These are phyloP conservation scores for Epichloe glyceriae DNA, from an alignment of 2,329 filamentous ascomycete genomes.

Conservation along the genomic window DNA sequence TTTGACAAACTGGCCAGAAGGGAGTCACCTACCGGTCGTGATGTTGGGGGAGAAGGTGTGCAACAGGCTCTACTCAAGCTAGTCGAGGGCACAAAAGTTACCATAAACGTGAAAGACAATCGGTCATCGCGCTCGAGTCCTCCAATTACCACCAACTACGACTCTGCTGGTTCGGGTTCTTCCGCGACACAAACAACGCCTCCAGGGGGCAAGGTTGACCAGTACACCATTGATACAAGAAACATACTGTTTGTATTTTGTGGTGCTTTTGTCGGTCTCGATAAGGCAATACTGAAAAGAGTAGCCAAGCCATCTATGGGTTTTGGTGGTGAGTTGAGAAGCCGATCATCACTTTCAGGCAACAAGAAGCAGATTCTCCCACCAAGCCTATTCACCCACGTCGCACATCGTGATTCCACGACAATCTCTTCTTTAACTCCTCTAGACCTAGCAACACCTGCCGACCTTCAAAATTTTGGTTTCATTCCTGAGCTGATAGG, in stretches of 20 bases:
- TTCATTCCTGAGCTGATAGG: constrained; percentile 94
- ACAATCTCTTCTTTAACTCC: constrained; percentile 29
- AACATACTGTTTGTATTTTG: constrained; percentile 97
- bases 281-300: constrained; percentile 77
- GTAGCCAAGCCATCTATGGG: constrained; percentile 78
- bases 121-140: constrained; percentile 41
- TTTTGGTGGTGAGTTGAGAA: constrained; percentile 72
- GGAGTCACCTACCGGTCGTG: constrained; percentile 77
- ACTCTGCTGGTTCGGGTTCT: constrained; percentile 28
- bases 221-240: constrained; percentile 73
- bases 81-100: constrained; percentile 88
- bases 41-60: constrained; percentile 91
- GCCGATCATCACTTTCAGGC: constrained; percentile 33
- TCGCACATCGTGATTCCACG: constrained; percentile 38
- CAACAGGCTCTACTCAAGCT: constrained; percentile 94
- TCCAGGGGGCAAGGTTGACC: constrained; percentile 40
- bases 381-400: constrained; percentile 42
- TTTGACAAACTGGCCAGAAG: constrained; percentile 93
- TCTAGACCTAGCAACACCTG: constrained; percentile 61
- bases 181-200: constrained; percentile 33
- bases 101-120: constrained; percentile 77
- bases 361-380: constrained; percentile 46
- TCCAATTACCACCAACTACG: constrained; percentile 41
- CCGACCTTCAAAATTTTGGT: constrained; percentile 71
- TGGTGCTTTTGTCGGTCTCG: constrained; percentile 84